Evolutionary conservation across 768 basidiomycete species (phyloP), one percentile per base, ranked within the genome.

Genomic region (Tephrocybe sp.): DNA sequence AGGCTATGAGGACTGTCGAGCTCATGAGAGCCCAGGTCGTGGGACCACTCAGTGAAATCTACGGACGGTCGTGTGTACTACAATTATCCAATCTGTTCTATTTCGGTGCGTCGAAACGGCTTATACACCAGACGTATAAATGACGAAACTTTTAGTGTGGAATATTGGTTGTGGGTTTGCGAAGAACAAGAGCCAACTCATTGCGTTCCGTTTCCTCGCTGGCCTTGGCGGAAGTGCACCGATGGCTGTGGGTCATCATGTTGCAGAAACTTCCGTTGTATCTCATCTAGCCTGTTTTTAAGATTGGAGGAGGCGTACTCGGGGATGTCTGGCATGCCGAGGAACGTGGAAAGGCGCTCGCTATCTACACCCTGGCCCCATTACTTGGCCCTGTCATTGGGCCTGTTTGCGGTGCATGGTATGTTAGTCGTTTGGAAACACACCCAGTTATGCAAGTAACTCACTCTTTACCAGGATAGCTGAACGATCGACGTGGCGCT

Each of bases 161-260:
- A 87, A 80, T 65, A 59, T 82, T 12, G 84, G 64, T 4, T 85
- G 84, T 55, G 81, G 84, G 0, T 89, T 88, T 51, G 81, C 86
- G 0, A 75, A 76, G 48, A 85, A 72, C 45, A 73, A 74, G 50
- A 68, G 66, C 0, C 78, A 88, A 56, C 67, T 89, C 11, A 79
- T 88, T 44, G 83, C 72, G 0, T 90, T 90, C 58, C 79, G 88
- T 17, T 80, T 90, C 56, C 65, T 90, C 2, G 68, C 86, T 1
- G 88, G 88, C 1, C 51, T 90, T 1, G 89, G 88, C 23, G 89
- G 88, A 0, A 84, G 85, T 47, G 88, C 87, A 0, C 85, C 88
- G 5, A 68, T 88, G 1, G 66, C 81, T 4, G 80, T 88, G 56
- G n/a, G 72, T 60, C 26, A 69, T 30, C 11, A 30, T 30, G 28